Evolutionary conservation across 352 stramenopile genomes (phyloP).

Genomic region (Phytophthora macrochlamydospora): DNA sequence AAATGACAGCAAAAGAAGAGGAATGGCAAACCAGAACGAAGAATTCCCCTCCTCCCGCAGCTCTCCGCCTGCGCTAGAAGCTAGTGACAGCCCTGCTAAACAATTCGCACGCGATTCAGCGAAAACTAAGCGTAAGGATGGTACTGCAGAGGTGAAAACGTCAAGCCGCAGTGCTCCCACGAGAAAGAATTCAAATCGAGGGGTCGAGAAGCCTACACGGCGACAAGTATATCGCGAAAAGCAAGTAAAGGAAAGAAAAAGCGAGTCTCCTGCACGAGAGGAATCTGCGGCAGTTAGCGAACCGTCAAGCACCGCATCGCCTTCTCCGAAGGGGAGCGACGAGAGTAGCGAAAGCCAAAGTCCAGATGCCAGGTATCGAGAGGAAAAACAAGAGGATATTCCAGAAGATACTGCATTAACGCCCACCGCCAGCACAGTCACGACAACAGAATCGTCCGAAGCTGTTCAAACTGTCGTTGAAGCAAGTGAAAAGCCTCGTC

Average conservation of each 20-base stretch:
- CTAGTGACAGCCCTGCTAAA: constrained; percentile 19
- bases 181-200: constrained; percentile 28
- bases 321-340: constrained; percentile 12
- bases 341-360: constrained; percentile 8
- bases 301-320: constrained; percentile 5
- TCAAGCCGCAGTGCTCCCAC: constrained; percentile 22
- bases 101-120: constrained; percentile 4
- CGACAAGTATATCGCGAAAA: constrained; percentile 77
- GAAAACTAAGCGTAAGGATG: constrained; percentile 22
- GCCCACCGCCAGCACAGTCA: too few species aligned
- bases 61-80: constrained; percentile 16
- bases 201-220: constrained; percentile 34
- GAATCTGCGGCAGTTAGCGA: not conserved
- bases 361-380: not conserved
- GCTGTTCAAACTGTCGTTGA: too few species aligned
- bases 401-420: not conserved
- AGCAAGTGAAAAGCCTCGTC: too few species aligned
- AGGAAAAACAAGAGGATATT: constrained; percentile 1
- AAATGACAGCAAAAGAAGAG: constrained; percentile 15
- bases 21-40: constrained; percentile 19
- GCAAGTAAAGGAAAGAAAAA: constrained; percentile 24
- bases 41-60: not conserved
- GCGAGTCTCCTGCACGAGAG: constrained; percentile 14
- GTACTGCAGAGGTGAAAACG: constrained; percentile 20
- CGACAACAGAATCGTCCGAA: too few species aligned